Base-by-base conservation (phyloP, 2,329 filamentous ascomycete genomes). In the Sporothrix sp. region DNA sequence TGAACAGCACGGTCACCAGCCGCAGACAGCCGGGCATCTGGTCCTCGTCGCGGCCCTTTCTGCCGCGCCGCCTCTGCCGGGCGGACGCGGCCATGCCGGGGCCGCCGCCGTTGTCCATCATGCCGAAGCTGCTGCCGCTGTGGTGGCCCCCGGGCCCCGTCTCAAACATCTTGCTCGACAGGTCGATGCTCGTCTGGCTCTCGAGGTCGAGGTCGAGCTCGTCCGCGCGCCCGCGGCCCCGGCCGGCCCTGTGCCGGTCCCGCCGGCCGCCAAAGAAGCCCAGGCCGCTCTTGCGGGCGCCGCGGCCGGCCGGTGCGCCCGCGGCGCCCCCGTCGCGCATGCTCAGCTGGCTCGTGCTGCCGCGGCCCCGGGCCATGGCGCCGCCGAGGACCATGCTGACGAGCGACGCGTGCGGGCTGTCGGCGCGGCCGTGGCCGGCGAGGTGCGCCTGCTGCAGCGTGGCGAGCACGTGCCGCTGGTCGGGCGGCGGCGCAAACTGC, bases 161-260 rank as follows among this genome's bases (percentile, higher is more conserved):
- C 48, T 63, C 59, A 36, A 67, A 62, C 56, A 67, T 60, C 59
- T 71, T 63, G 59, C 73, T 66, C 46, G 65, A 64, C 14, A 71
- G 58, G 56, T 71, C 74, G 36, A 56, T 50, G 48, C 69, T 71
- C 7, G 69, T 67, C 63, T 83, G 80, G 60, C 79, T 83, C 64
- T 82, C 80, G 5, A 84, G 62, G 57, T 84, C 80, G 33, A 82
- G 65, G 62, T 78, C 80, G 52, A 82, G 75, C 58, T 75, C 72
- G 57, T 81, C 75, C 60, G 77, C 70, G 56, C 69, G 71, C 62
- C 62, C 50, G 43, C 48, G 52, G 28, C 35, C n/a, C 39, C 51
- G 52, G 54, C 59, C 60, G 52, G 28, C 18, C 18, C 48, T 23
- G 16, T 45, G 44, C 32, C 23, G 28, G 27, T 48, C 63, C 57